These are phyloP conservation scores for Phytopythium chamaehyphon DNA, from an alignment of 352 stramenopile species.

Conservation along the genomic window DNA sequence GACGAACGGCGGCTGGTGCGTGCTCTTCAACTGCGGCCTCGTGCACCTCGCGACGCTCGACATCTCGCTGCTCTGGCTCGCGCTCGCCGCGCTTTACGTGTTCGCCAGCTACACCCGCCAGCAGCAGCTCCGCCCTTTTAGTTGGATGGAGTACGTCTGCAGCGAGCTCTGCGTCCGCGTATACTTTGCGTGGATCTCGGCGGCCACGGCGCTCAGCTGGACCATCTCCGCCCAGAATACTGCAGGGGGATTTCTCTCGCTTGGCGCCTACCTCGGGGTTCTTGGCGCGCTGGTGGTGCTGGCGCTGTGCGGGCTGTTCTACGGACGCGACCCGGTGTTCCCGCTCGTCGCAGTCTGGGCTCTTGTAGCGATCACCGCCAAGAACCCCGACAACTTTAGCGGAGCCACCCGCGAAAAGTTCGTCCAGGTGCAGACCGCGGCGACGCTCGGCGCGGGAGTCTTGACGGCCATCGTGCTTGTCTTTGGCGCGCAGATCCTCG, in stretches of 20 bases:
- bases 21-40: constrained; percentile 39
- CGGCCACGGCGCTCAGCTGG: constrained; percentile 48
- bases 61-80: constrained; percentile 56
- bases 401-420: constrained; percentile 18
- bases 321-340: constrained; percentile 51
- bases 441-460: constrained; percentile 30
- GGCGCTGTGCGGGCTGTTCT: constrained; percentile 36
- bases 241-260: constrained; percentile 26
- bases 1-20: constrained; percentile 44
- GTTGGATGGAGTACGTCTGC: constrained; percentile 51
- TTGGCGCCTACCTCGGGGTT: constrained; percentile 39
- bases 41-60: constrained; percentile 35
- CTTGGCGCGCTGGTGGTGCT: constrained; percentile 39
- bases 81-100: constrained; percentile 59
- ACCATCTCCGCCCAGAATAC: constrained; percentile 42
- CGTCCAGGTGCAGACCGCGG: constrained; percentile 34
- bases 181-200: constrained; percentile 65
- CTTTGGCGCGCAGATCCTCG: constrained; percentile 23
- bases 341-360: constrained; percentile 46
- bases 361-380: constrained; percentile 43
- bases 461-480: constrained; percentile 24
- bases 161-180: constrained; percentile 60
- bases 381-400: constrained; percentile 23
- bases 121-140: constrained; percentile 27
- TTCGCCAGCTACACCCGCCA: constrained; percentile 55